Percentiles rank a stretch among this genome's conserved stretches.
phyloP scores from a whole-genome alignment of 2,329 filamentous ascomycete species.

The Diaporthe vexans region DNA sequence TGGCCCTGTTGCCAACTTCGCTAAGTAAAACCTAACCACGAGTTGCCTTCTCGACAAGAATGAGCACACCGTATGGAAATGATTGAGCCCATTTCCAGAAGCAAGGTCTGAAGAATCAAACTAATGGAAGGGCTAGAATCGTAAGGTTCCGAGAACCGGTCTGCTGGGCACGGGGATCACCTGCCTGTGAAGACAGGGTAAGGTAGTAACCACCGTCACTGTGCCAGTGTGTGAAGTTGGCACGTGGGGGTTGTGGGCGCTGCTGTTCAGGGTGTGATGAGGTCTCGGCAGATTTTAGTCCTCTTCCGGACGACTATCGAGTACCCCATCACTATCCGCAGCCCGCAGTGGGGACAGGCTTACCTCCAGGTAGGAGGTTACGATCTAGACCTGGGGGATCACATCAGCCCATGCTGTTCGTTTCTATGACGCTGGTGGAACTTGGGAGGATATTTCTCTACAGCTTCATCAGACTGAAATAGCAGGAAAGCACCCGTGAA shows the following conservation, averaged over 20 bases:
- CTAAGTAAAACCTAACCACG: neutral
- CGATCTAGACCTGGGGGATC: neutral
- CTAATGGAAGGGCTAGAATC: slow-evolving; percentile 1
- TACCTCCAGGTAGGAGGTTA: neutral
- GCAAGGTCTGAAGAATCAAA: neutral
- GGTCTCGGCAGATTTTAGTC: slow-evolving; percentile 17
- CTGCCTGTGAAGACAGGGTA: neutral
- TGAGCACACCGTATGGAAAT: neutral
- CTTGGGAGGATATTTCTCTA: neutral
- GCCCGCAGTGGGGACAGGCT: slow-evolving; percentile 1
- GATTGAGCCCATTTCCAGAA: neutral
- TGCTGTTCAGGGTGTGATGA: slow-evolving; percentile 1
- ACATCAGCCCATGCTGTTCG: neutral
- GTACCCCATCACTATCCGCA: neutral
- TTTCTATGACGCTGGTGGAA: neutral
- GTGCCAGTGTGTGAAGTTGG: neutral
- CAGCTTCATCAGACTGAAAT: neutral
- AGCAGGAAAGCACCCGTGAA: neutral
- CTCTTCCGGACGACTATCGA: slow-evolving; percentile 10
- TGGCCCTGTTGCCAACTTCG: neutral
- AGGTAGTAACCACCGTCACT: neutral
- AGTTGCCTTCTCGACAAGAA: neutral
- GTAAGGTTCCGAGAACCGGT: slow-evolving; percentile 15
- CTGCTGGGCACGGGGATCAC: slow-evolving; percentile 14
- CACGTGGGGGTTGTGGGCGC: slow-evolving; percentile 4